Evolutionary conservation across 2,329 filamentous ascomycete species (phyloP).

Genomic region (Colletotrichum truncatum): DNA sequence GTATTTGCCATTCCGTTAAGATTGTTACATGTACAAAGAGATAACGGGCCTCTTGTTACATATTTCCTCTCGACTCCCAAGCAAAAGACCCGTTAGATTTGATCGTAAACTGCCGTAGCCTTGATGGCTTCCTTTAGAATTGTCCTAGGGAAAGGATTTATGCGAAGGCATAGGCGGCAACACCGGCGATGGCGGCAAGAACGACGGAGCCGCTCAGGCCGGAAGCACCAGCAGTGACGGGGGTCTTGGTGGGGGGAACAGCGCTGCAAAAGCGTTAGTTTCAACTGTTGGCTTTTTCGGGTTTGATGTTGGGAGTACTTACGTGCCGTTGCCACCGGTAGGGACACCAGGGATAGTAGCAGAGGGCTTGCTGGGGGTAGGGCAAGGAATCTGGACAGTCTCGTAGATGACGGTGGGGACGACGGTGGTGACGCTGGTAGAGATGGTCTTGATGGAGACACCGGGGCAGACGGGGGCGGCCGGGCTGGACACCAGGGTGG

Average conservation of each 20-base stretch:
- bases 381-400: slow-evolving; percentile 51
- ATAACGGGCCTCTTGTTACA: slow-evolving; percentile 42
- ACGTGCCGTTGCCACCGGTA: slow-evolving; percentile 38
- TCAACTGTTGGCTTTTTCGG: neutral
- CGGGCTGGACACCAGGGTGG: slow-evolving; percentile 28
- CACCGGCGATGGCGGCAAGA: slow-evolving; percentile 64
- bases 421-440: slow-evolving; percentile 65
- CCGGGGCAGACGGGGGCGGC: slow-evolving; percentile 37
- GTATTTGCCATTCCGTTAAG: slow-evolving; percentile 36
- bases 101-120: slow-evolving; percentile 50
- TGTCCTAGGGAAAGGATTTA: slow-evolving; percentile 50
- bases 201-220: slow-evolving; percentile 62
- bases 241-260: slow-evolving; percentile 40
- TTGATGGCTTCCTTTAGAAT: slow-evolving; percentile 47
- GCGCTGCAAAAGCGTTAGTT: slow-evolving; percentile 33
- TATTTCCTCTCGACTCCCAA: slow-evolving; percentile 19
- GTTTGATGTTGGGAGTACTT: slow-evolving; percentile 31
- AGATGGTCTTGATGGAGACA: slow-evolving; percentile 59
- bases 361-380: slow-evolving; percentile 40
- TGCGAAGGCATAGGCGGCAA: slow-evolving; percentile 62
- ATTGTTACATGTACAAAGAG: slow-evolving; percentile 34
- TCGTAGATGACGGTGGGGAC: slow-evolving; percentile 63
- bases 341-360: slow-evolving; percentile 35
- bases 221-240: slow-evolving; percentile 61
- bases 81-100: slow-evolving; percentile 40